Base-by-base conservation (phyloP, 805 yeast genomes). In the Starmera quercuum region DNA sequence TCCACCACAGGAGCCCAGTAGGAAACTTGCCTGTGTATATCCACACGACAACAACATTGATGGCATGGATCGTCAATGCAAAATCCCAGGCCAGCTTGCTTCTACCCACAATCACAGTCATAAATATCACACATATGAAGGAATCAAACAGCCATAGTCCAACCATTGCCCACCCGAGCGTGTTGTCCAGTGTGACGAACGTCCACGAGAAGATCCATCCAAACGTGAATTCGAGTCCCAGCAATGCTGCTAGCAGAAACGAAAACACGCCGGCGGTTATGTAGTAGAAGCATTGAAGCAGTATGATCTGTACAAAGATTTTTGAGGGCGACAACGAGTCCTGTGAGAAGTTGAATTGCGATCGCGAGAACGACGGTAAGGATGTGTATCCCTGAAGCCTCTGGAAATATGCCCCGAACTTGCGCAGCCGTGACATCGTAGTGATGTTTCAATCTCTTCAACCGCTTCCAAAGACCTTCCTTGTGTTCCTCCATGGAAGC, bases 51-150 rank as follows among this genome's bases (percentile, higher is more conserved):
- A 77, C 33, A 17, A 90, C 57, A 58, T 90, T 81, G 32, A 92
- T 71, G 16, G 82, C 75, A 56, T 92, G 96, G 12, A 90, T 75
- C 0, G 98, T 92, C n/a, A 90, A 52, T 9, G 95, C 96, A 62
- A 92, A 90, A 59, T 90, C 98, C 83, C 95, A 83, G 0, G 97
- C 97, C 32, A 90, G 63, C 55, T 90, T 92, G 27, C 95, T 83
- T 37, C 97, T 66, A 0, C 97, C 96, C 10, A 90, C 95, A 19
- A 90, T 77, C 2, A 88, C 59, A 1, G 95, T 85, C 51, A 90
- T 77, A 51, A 85, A 86, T 9, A 85, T 56, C 2, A 87, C 95
- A 45, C 95, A 81, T 26, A 92, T 63, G 29, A 92, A 66, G 0
- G 96, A 69, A 53, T 83, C 95, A 32, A 86, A 56, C 12, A 90